Conservation (phyloP, 805 yeast genomes). For the Myxozyma monticola region DNA sequence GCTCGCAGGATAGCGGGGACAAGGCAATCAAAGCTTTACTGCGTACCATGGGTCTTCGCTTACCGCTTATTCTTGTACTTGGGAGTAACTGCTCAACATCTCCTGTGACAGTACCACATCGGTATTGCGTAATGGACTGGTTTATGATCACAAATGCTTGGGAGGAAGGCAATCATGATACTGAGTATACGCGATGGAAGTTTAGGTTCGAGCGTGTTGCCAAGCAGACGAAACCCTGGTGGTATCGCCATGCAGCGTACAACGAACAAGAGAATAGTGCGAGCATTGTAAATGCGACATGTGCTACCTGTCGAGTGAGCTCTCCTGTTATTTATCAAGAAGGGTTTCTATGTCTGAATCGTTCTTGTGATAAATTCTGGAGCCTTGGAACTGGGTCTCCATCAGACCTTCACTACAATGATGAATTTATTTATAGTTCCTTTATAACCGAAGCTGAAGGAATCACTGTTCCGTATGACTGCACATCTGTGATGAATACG, state of each 20-base stretch:
- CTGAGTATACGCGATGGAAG: not conserved
- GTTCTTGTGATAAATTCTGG: too few relatives aligned
- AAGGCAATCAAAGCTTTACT: constrained; percentile 1
- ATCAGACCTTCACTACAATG: not conserved
- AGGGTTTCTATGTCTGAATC: too few relatives aligned
- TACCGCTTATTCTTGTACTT: constrained; percentile 5
- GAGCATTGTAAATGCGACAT: too few relatives aligned
- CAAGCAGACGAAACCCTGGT: constrained; percentile 2
- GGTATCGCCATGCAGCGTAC: too few relatives aligned
- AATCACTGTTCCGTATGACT: constrained; percentile 1
- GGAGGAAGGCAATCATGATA: constrained; percentile 5
- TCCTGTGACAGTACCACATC: not conserved
- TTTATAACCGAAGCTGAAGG: too few relatives aligned
- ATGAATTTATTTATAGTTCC: not conserved
- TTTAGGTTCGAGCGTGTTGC: constrained; percentile 5
- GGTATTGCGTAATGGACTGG: constrained; percentile 15
- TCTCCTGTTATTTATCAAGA: too few relatives aligned
- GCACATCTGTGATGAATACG: not conserved
- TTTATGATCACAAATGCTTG: constrained; percentile 8
- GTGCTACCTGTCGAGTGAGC: too few relatives aligned
- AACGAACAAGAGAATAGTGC: too few relatives aligned
- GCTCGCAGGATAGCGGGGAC: not conserved
- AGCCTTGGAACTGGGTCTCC: not conserved
- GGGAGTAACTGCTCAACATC: not conserved
- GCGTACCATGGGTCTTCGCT: not conserved